Conservation (phyloP, 2,329 filamentous ascomycete genomes). For the Colletotrichum godetiae region DNA sequence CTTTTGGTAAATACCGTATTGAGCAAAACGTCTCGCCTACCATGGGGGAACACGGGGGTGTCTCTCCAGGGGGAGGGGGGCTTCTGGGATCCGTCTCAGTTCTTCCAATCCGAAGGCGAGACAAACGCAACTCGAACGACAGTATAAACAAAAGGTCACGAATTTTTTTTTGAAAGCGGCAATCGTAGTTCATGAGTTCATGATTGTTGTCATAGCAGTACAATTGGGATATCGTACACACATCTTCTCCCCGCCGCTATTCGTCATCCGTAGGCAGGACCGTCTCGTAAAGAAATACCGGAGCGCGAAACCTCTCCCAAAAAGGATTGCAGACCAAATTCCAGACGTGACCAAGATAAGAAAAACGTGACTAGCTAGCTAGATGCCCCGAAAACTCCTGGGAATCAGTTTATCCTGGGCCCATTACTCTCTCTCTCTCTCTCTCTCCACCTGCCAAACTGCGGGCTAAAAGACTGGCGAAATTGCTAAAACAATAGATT, state of each 20-base stretch:
- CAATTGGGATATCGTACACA: conserved; percentile 1
- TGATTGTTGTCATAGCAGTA: background rate
- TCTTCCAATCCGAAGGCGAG: too few relatives aligned
- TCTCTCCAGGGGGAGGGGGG: too few relatives aligned
- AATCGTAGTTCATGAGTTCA: background rate
- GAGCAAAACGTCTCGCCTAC: too few relatives aligned
- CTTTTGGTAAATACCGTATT: too few relatives aligned
- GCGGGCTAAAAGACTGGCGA: background rate
- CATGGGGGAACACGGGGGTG: too few relatives aligned
- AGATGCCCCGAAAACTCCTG: background rate
- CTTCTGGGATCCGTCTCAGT: too few relatives aligned
- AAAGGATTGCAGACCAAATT: background rate
- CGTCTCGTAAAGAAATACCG: background rate
- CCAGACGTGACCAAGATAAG: background rate
- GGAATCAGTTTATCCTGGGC: background rate
- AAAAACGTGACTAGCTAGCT: background rate
- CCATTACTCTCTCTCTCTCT: background rate
- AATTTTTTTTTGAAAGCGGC: too few relatives aligned
- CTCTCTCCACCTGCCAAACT: background rate
- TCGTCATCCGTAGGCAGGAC: background rate
- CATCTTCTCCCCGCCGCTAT: background rate
- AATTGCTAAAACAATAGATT: background rate
- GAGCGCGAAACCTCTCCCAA: too few relatives aligned
- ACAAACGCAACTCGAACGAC: too few relatives aligned
- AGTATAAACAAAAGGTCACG: too few relatives aligned